Evolutionary conservation across 306 rosid species (phyloP), one percentile per base, ranked within the genome.

Genomic region (Delonix regia): DNA sequence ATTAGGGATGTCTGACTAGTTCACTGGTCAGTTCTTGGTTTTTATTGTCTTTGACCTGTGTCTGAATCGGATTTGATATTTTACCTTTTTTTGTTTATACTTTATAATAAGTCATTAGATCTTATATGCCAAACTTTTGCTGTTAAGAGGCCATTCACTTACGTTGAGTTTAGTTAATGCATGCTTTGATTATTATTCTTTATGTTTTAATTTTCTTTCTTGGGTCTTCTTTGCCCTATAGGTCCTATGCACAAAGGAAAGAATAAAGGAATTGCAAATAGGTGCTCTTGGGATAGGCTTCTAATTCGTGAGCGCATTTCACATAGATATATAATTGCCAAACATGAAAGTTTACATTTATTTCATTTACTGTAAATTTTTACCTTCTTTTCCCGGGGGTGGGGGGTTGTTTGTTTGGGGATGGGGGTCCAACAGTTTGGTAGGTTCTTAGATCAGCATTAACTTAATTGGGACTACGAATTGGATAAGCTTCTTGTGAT

Each of bases 1-100:
- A 34, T 22, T 36, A 57, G 21, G 22, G 74, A 18, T 73, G 71
- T 71, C 73, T 70, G 71, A 52, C 64, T 68, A 24, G 52, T 77
- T 24, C 65, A 39, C 61, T 21, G 27, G 16, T 68, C 12, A 67
- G 67, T 67, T 39, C n/a, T 48, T 33, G 12, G 9, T 47, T 44
- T 11, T 25, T 15, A 22, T 76, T 56, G 48, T 21, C 15, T 72
- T 9, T 47, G 39, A 28, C 48, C 41, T 9, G 5, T 44, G 60
- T 70, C 55, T 55, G 53, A 56, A 10, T 36, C 25, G 53, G 67
- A 19, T 75, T 49, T 53, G 44, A 63, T 70, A 24, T 19, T 69
- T 63, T 25, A 14, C 15, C 56, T 55, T 55, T 48, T 19, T 53
- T 45, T 51, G 14, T 65, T 72, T 65, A 73, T 33, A 65, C 9